These are phyloP conservation scores for Iberis pinnata DNA, from an alignment of 345 rosid genomes.

Conservation along the genomic window DNA sequence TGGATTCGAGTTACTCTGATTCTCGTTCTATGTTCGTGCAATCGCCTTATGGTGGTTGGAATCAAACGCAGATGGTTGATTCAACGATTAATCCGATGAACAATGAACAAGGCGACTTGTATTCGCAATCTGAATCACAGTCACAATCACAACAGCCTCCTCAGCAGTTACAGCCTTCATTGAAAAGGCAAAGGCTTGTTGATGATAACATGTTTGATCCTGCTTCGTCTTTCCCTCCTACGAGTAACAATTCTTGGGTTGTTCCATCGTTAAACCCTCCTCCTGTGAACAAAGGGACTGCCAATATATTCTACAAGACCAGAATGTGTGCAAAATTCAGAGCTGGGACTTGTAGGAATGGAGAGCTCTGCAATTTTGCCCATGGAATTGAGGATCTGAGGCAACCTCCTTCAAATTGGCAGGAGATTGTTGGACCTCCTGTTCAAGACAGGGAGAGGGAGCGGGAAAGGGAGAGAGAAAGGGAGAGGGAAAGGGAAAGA, in stretches of 20 bases:
- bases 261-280: conserved; percentile 26
- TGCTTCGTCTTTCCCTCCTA: conserved; percentile 4
- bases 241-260: conserved; percentile 19
- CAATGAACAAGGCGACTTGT: conserved; percentile 40
- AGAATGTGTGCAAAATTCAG: conserved; percentile 74
- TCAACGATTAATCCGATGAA: conserved; percentile 24
- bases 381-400: conserved; percentile 85
- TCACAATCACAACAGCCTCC: conserved; percentile 20
- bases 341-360: conserved; percentile 65
- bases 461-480: conserved; percentile 15
- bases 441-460: conserved; percentile 24
- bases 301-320: conserved; percentile 84
- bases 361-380: conserved; percentile 89
- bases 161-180: too few relatives aligned
- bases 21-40: conserved; percentile 38
- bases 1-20: conserved; percentile 53
- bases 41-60: conserved; percentile 49
- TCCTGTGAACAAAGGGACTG: conserved; percentile 50
- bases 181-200: conserved; percentile 52
- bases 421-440: conserved; percentile 65
- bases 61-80: conserved; percentile 36
- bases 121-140: conserved; percentile 33
- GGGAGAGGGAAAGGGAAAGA: neutral
- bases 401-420: conserved; percentile 94
- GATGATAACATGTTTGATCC: conserved; percentile 44